Conservation (phyloP, 768 basidiomycete species). For the Flagelloscypha sp. region DNA sequence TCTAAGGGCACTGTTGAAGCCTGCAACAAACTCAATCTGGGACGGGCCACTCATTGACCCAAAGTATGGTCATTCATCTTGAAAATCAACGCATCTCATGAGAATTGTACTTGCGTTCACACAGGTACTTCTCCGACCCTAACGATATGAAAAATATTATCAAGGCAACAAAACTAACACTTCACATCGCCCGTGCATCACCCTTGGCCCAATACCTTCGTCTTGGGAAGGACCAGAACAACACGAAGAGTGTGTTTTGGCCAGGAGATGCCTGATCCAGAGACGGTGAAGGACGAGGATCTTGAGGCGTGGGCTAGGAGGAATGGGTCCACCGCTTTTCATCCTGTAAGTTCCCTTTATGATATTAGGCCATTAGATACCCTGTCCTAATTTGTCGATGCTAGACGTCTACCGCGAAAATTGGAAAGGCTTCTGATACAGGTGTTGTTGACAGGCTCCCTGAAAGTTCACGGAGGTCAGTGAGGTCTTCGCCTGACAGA, state of each 20-base stretch:
- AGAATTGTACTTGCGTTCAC: background rate
- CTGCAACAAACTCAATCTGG: constrained; percentile 4
- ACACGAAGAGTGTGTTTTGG: constrained; percentile 12
- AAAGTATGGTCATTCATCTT: constrained; percentile 3
- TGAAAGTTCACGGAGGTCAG: constrained; percentile 17
- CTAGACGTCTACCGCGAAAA: constrained; percentile 14
- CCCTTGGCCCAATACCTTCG: constrained; percentile 9
- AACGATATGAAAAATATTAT: constrained; percentile 13
- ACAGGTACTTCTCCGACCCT: constrained; percentile 12
- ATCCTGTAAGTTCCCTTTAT: constrained; percentile 7
- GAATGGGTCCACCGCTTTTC: constrained; percentile 10
- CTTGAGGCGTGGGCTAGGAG: constrained; percentile 7
- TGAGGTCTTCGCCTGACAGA: too few species aligned
- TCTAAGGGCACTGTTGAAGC: constrained; percentile 7
- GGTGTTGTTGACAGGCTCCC: constrained; percentile 13
- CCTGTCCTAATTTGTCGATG: constrained; percentile 3
- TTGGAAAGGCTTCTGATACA: constrained; percentile 9
- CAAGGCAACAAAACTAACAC: constrained; percentile 13
- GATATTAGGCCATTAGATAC: background rate
- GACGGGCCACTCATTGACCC: constrained; percentile 10
- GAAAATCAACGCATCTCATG: too few species aligned
- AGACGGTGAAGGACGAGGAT: constrained; percentile 7
- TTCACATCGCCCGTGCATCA: constrained; percentile 12
- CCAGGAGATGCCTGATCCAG: constrained; percentile 16
- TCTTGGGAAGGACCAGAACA: constrained; percentile 6